Conservation (phyloP, 2,329 filamentous ascomycete species). For the Orbilia javanica region DNA sequence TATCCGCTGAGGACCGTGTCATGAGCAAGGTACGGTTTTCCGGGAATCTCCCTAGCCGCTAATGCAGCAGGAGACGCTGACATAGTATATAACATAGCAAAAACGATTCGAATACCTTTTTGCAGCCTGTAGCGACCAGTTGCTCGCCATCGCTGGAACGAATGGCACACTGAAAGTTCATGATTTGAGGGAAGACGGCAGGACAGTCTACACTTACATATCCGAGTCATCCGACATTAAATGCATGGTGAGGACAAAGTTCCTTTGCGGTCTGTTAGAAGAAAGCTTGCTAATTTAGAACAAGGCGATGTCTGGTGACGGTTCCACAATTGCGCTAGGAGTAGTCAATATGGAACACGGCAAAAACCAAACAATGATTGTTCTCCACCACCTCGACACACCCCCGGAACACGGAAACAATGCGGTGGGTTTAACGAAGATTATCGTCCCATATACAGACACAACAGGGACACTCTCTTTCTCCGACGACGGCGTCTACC, state of each 20-base stretch:
- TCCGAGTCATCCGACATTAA: slow-evolving; percentile 58
- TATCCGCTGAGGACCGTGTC: slow-evolving; percentile 54
- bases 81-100: slow-evolving; percentile 18
- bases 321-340: slow-evolving; percentile 48
- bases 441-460: slow-evolving; percentile 51
- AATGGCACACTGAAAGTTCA: slow-evolving; percentile 56
- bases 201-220: slow-evolving; percentile 55
- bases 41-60: neutral
- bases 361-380: slow-evolving; percentile 57
- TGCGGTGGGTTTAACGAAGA: slow-evolving; percentile 41
- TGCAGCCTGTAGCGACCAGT: slow-evolving; percentile 49
- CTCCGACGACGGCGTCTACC: slow-evolving; percentile 55
- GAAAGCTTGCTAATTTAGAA: slow-evolving; percentile 6
- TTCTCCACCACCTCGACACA: slow-evolving; percentile 55
- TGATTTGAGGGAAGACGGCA: slow-evolving; percentile 47
- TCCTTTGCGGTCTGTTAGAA: neutral
- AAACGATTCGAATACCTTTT: slow-evolving; percentile 54
- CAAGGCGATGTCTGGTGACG: slow-evolving; percentile 55
- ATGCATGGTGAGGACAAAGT: slow-evolving; percentile 44
- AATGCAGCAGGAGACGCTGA: neutral
- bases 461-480: slow-evolving; percentile 50
- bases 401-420: slow-evolving; percentile 32
- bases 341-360: slow-evolving; percentile 58
- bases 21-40: slow-evolving; percentile 47
- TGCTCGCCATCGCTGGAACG: slow-evolving; percentile 55